A percentile compares a stretch with the other conserved stretches of the same genome.
Evolutionary conservation across 1,139 yeast species (phyloP).

Genomic region (Kurtzmaniella natalensis): DNA sequence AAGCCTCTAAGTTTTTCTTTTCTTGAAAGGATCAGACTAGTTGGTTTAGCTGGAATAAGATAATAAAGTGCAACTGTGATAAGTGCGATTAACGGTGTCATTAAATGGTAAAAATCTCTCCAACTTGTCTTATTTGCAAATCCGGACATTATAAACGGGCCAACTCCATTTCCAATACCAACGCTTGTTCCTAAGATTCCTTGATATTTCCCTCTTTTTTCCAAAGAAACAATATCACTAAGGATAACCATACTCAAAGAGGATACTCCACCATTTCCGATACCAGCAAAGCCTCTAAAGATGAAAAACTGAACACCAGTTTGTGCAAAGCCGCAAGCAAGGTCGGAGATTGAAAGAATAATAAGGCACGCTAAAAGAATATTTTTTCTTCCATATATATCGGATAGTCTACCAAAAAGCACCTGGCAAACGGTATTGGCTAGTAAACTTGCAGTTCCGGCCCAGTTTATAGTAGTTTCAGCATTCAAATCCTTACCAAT

Average conservation of each 20-base stretch:
- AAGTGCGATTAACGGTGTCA: constrained; percentile 39
- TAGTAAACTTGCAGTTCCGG: constrained; percentile 45
- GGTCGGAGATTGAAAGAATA: constrained; percentile 31
- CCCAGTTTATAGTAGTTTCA: constrained; percentile 44
- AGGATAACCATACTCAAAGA: constrained; percentile 39
- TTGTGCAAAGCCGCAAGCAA: constrained; percentile 39
- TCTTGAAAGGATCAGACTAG: constrained; percentile 19
- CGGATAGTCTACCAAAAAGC: constrained; percentile 39
- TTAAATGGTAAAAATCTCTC: constrained; percentile 45
- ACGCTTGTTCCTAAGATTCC: constrained; percentile 49
- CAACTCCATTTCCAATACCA: constrained; percentile 53
- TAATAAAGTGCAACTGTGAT: constrained; percentile 24
- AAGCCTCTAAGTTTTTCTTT: constrained; percentile 35
- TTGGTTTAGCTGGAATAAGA: constrained; percentile 18
- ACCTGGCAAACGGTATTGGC: constrained; percentile 45
- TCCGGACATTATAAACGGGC: constrained; percentile 54
- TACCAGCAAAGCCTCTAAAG: constrained; percentile 42
- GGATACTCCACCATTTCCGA: constrained; percentile 43
- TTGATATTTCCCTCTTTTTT: constrained; percentile 43
- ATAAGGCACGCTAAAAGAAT: constrained; percentile 29
- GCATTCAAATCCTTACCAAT: constrained; percentile 35
- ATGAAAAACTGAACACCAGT: constrained; percentile 38
- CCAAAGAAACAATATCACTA: constrained; percentile 40
- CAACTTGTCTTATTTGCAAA: constrained; percentile 42
- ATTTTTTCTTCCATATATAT: constrained; percentile 42